A percentile compares a stretch with the other conserved stretches of the same genome.
Conservation (phyloP, 2,329 filamentous ascomycete genomes). For the Aspergillus eucalypticola region DNA sequence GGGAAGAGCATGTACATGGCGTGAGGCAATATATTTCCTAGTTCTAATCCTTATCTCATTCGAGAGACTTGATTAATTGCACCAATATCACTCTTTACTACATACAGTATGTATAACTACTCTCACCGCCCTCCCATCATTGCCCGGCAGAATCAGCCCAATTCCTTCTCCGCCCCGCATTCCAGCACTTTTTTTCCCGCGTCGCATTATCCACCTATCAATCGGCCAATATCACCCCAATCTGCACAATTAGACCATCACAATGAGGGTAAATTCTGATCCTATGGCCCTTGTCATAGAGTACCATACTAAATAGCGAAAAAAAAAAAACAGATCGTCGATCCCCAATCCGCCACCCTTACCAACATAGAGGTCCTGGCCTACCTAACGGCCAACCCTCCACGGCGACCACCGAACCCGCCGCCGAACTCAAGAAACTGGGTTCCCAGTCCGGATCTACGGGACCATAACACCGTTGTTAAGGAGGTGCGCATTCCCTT, state of each 20-base stretch:
- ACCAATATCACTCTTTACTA: not conserved
- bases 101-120: too few relatives aligned
- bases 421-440: constrained; percentile 41
- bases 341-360: constrained; percentile 47
- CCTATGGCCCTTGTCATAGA: not conserved
- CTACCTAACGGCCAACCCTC: constrained; percentile 44
- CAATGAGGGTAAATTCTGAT: constrained; percentile 27
- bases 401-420: constrained; percentile 42
- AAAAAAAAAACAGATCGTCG: constrained; percentile 38
- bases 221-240: not conserved
- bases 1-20: not conserved
- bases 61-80: not conserved
- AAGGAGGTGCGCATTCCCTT: constrained; percentile 40
- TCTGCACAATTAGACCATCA: not conserved
- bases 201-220: not conserved
- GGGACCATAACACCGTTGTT: constrained; percentile 49
- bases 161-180: constrained; percentile 11
- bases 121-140: not conserved
- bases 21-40: not conserved
- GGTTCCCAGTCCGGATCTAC: constrained; percentile 44
- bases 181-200: constrained; percentile 10
- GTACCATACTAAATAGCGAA: not conserved
- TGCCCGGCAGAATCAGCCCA: not conserved
- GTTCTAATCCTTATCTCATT: not conserved
- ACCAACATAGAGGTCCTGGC: constrained; percentile 48